Conservation (phyloP, 148 eudicot genomes). For the Vaccinium vitisidaea region DNA sequence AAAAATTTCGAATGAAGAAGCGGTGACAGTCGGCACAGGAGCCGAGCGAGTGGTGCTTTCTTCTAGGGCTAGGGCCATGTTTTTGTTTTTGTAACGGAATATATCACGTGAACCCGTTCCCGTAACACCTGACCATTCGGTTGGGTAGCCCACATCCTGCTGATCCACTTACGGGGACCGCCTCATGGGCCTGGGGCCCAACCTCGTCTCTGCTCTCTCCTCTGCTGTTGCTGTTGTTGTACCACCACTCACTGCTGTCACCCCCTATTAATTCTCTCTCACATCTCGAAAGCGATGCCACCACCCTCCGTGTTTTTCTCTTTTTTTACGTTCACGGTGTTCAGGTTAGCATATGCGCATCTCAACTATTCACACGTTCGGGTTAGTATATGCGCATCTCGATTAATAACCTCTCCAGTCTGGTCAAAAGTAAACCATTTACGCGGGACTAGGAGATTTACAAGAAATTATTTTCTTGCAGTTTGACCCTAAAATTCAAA, state of each 20-base stretch:
- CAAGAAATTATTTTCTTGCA: too few species aligned
- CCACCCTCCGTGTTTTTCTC: not conserved
- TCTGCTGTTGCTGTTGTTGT: not conserved
- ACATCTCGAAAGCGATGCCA: constrained; percentile 5
- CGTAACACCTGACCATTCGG: not conserved
- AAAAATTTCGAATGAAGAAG: too few species aligned
- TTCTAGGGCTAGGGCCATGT: too few species aligned
- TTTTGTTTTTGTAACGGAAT: not conserved
- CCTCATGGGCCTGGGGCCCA: constrained; percentile 15
- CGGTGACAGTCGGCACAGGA: too few species aligned
- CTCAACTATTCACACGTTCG: too few species aligned
- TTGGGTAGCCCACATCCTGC: constrained; percentile 5
- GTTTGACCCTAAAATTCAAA: too few species aligned
- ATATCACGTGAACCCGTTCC: constrained; percentile 14
- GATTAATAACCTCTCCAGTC: too few species aligned
- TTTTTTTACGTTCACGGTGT: not conserved
- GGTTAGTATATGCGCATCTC: too few species aligned
- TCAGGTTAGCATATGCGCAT: too few species aligned
- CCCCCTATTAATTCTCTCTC: not conserved
- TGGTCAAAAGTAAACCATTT: too few species aligned
- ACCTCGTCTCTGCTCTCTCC: not conserved
- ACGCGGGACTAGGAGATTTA: too few species aligned
- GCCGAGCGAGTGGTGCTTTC: too few species aligned
- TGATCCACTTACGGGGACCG: constrained; percentile 3
- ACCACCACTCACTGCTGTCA: not conserved